A percentile compares a stretch with the other conserved stretches of the same genome.
phyloP scores from a whole-genome alignment of 768 basidiomycete genomes.

The Mycena latifolia region DNA sequence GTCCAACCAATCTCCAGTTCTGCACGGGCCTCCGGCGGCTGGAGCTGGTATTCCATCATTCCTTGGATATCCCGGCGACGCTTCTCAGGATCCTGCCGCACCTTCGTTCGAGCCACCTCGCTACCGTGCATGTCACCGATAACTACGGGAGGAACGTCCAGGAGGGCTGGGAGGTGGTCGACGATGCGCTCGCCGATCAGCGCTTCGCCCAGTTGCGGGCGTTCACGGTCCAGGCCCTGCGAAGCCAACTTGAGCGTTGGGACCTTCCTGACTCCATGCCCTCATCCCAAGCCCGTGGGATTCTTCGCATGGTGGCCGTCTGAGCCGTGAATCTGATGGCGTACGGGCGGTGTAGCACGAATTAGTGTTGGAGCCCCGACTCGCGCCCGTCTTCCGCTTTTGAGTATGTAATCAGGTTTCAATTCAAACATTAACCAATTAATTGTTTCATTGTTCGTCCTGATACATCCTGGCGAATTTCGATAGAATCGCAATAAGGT shows the following conservation, averaged over 20 bases:
- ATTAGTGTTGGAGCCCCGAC: no score
- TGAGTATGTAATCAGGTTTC: no score
- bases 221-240: background rate
- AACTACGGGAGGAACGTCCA: background rate
- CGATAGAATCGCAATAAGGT: no score
- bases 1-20: background rate
- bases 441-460: no score
- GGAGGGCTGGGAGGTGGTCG: background rate
- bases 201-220: constrained; percentile 4
- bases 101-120: background rate
- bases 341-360: no score
- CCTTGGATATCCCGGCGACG: background rate
- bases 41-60: background rate
- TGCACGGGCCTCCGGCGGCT: constrained; percentile 8
- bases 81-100: background rate
- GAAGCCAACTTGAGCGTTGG: no score
- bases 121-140: constrained; percentile 1
- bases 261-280: constrained; percentile 1
- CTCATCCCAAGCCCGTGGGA: background rate
- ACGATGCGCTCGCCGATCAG: background rate
- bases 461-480: no score
- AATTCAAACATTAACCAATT: no score
- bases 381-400: no score
- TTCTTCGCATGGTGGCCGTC: no score
- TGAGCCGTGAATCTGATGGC: no score